Conservation (phyloP, 305 asterid species). For the Withania somnifera region DNA sequence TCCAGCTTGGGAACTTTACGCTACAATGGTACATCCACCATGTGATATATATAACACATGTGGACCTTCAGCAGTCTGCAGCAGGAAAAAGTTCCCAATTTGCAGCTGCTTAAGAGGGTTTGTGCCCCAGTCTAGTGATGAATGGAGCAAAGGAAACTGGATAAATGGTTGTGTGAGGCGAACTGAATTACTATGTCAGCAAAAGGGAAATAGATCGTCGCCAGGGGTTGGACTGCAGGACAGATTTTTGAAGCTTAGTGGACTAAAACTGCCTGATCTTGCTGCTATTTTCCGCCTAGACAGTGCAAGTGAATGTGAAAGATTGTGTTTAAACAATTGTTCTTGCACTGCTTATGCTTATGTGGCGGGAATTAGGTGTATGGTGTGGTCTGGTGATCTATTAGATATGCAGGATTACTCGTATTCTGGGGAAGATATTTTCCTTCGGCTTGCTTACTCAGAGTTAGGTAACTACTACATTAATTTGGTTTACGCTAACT, state of each 20-base stretch:
- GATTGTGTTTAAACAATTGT: slow-evolving; percentile 22
- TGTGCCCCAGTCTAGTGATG: slow-evolving; percentile 9
- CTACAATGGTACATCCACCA: slow-evolving; percentile 1
- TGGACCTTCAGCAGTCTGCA: slow-evolving; percentile 26
- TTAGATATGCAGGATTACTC: slow-evolving; percentile 17
- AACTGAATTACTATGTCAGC: slow-evolving; percentile 13
- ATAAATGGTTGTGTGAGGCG: slow-evolving; percentile 24
- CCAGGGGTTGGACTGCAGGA: background rate
- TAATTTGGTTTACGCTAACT: background rate
- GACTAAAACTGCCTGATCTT: slow-evolving; percentile 27
- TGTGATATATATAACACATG: slow-evolving; percentile 22
- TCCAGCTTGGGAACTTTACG: background rate
- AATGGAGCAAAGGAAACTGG: slow-evolving; percentile 31
- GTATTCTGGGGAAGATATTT: slow-evolving; percentile 18
- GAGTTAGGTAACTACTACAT: slow-evolving; percentile 11
- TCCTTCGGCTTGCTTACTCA: slow-evolving; percentile 18
- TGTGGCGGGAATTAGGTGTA: slow-evolving; percentile 19
- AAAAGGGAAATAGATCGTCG: background rate
- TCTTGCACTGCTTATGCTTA: slow-evolving; percentile 35
- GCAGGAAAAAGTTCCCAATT: slow-evolving; percentile 5
- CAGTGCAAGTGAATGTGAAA: slow-evolving; percentile 19
- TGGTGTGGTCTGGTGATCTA: slow-evolving; percentile 26
- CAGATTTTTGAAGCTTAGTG: slow-evolving; percentile 16
- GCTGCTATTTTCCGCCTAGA: background rate
- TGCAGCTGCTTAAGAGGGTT: slow-evolving; percentile 32